Percentiles rank a stretch among this genome's conserved stretches.
These are phyloP conservation scores for Candolleomyces aberdarensis DNA, from an alignment of 768 basidiomycete genomes.

Conservation along the genomic window DNA sequence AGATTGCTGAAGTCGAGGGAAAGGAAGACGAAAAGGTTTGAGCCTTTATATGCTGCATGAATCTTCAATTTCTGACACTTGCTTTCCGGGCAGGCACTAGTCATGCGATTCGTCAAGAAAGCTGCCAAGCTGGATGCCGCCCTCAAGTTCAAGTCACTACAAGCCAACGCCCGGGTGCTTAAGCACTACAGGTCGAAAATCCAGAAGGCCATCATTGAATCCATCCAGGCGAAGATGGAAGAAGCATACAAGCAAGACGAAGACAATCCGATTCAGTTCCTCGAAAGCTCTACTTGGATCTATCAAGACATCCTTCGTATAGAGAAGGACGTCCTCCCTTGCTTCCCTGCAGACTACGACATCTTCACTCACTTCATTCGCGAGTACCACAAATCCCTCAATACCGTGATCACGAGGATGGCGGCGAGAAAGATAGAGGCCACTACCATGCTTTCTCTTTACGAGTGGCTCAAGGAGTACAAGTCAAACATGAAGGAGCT, in stretches of 20 bases:
- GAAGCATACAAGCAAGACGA: constrained; percentile 60
- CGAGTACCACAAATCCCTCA: constrained; percentile 86
- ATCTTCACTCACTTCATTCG: constrained; percentile 81
- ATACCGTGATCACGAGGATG: constrained; percentile 67
- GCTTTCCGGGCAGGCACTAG: constrained; percentile 64
- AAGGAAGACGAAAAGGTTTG: constrained; percentile 90
- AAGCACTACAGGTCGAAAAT: constrained; percentile 96
- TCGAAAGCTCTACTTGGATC: constrained; percentile 82
- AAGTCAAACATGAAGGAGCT: constrained; percentile 94
- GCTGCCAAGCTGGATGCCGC: constrained; percentile 91
- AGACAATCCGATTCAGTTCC: constrained; percentile 66
- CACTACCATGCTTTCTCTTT: constrained; percentile 78
- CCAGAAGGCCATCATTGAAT: constrained; percentile 72
- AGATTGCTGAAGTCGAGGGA: constrained; percentile 92
- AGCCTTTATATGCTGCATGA: background rate
- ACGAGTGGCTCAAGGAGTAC: constrained; percentile 96
- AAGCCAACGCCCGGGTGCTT: constrained; percentile 87
- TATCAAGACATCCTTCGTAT: constrained; percentile 95
- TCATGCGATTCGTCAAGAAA: constrained; percentile 91
- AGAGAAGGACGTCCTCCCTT: constrained; percentile 82
- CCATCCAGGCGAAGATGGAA: constrained; percentile 71
- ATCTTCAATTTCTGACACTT: constrained; percentile 1
- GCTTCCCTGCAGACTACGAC: constrained; percentile 92
- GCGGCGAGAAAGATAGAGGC: constrained; percentile 80
- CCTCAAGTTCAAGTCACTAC: constrained; percentile 89